Base-by-base conservation (phyloP, 2,329 filamentous ascomycete species). In the Ustilaginoidea virens region DNA sequence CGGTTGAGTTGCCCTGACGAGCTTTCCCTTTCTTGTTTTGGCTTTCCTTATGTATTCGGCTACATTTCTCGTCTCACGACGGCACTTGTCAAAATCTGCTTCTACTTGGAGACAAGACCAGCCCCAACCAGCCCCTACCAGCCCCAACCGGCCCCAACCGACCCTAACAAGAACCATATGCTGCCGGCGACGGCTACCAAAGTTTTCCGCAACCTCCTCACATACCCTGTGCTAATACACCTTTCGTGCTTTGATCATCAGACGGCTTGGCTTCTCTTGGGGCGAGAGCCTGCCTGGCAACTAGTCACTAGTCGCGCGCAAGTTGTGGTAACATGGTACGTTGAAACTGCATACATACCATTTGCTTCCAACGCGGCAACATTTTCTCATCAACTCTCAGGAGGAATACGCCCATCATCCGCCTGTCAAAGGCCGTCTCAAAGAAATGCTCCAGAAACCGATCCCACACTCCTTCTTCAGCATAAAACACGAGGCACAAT, bases 391-490 rank as follows among this genome's bases (percentile, higher is more conserved):
- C 17, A 18, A 25, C 9, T 17, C 7, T 19, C 15, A 12, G 4
- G 31, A 60, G 56, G 52, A 57, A 20, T 46, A 51, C 41, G 38
- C 45, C 35, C 45, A 48, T 39, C 46, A 49, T 28, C 45, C 48
- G 38, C 36, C 51, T 40, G 45, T 54, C 43, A 47, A 54, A 28
- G 43, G 44, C 36, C 48, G 44, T 33, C 57, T 56, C 32, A 53
- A 51, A 34, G 62, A 68, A 46, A 68, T 69, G 66, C 53, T 53
- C 37, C 58, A 69, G 40, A 68, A 63, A 46, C 44, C 54, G 31
- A 48, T 53, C 16, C 60, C 64, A 39, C 67, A 73, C 51, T 53
- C 70, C 12, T 72, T 80, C 47, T 78, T 80, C 52, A 62, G 63
- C 40, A 51, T 66, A 36, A 68, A 65, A 43, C 49, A 50, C 32